Conservation (phyloP, 495 filamentous ascomycete genomes). For the Sordaria brevicollis region DNA sequence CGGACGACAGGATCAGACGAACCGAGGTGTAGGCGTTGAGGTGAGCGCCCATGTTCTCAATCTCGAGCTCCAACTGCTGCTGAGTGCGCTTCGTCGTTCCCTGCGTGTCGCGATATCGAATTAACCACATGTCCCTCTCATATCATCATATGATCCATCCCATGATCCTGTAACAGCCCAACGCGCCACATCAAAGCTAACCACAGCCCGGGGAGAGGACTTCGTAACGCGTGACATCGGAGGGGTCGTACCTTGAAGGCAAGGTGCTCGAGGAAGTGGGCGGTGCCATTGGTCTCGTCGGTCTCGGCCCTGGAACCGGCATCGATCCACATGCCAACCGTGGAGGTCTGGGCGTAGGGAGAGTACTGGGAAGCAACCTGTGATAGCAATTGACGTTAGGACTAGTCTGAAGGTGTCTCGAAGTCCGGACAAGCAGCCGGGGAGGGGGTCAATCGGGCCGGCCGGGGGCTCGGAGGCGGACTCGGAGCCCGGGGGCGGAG, state of each 20-base stretch:
- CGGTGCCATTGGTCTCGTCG: constrained; percentile 95
- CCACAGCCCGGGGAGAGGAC: background rate
- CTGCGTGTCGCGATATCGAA: constrained; percentile 23
- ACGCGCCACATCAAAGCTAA: background rate
- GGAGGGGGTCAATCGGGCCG: constrained; percentile 19
- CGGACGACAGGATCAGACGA: constrained; percentile 34
- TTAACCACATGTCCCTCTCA: background rate
- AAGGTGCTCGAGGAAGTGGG: constrained; percentile 98
- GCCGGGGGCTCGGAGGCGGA: background rate
- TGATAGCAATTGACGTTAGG: constrained; percentile 28
- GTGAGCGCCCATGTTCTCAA: constrained; percentile 99
- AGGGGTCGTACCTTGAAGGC: constrained; percentile 85
- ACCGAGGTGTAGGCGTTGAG: constrained; percentile 99
- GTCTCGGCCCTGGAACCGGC: constrained; percentile 97
- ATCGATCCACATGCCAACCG: constrained; percentile 98
- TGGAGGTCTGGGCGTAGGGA: constrained; percentile 96
- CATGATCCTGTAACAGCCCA: background rate
- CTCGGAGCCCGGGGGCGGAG: background rate
- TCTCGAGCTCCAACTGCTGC: constrained; percentile 95
- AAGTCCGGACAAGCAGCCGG: background rate
- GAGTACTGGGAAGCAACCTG: constrained; percentile 97
- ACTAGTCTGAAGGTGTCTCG: background rate
- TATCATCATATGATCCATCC: background rate
- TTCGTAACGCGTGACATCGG: background rate
- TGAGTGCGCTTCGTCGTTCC: constrained; percentile 88